Conservation (phyloP, 257 asterid species). For the Scutellaria baicalensis region DNA sequence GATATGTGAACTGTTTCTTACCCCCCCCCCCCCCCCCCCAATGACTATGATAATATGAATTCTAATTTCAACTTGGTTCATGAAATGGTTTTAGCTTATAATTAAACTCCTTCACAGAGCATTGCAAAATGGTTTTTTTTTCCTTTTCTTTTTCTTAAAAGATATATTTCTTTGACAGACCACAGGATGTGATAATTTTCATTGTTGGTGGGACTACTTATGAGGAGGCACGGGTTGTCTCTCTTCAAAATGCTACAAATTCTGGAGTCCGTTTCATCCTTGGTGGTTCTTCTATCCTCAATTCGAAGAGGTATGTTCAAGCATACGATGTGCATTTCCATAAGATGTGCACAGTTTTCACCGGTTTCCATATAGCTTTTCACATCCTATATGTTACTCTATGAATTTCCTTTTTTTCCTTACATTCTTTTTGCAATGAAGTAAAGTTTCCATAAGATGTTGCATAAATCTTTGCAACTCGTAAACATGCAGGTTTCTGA, state of each 20-base stretch:
- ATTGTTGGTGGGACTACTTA: conserved; percentile 93
- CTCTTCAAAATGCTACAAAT: conserved; percentile 69
- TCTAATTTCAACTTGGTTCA: no score
- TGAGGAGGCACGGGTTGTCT: conserved; percentile 90
- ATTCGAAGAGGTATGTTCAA: conserved; percentile 84
- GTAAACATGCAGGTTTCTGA: conserved; percentile 52
- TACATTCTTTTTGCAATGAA: neutral
- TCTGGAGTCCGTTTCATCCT: conserved; percentile 90
- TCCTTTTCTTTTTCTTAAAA: no score
- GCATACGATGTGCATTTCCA: no score
- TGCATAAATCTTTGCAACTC: neutral
- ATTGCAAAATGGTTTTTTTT: neutral
- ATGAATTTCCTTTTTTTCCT: neutral
- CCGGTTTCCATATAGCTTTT: no score
- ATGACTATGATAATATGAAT: no score
- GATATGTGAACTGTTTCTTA: neutral
- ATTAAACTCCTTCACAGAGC: no score
- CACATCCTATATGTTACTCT: neutral
- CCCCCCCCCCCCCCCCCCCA: no score
- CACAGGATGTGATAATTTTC: conserved; percentile 90
- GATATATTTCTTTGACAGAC: conserved; percentile 38
- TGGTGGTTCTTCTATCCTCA: conserved; percentile 86
- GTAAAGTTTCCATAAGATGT: neutral
- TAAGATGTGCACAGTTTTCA: no score
- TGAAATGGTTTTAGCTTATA: no score